Evolutionary conservation across 140 eudicot genomes (phyloP).

Genomic region (Erigeron philadelphicus): DNA sequence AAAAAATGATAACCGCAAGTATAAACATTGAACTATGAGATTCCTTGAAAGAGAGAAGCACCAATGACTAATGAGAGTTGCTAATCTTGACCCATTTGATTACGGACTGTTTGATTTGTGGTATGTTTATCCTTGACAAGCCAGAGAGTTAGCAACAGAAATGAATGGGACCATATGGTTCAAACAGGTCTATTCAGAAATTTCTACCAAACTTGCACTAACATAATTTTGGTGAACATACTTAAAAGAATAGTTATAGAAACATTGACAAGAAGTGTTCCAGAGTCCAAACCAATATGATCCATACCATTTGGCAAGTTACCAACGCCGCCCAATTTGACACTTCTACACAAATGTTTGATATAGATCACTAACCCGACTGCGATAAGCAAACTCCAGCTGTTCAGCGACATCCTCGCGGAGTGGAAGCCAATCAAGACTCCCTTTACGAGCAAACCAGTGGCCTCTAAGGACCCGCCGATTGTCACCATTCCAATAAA

Average conservation of each 20-base stretch:
- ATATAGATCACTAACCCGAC: slow-evolving; percentile 44
- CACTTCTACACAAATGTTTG: neutral
- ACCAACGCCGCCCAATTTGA: neutral
- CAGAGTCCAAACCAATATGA: neutral
- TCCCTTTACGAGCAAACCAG: slow-evolving; percentile 96
- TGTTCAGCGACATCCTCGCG: slow-evolving; percentile 98
- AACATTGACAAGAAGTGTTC: neutral
- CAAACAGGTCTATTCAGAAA: neutral
- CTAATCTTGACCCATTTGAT: neutral
- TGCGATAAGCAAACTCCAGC: slow-evolving; percentile 84
- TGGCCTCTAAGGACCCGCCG: slow-evolving; percentile 97
- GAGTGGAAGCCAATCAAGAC: slow-evolving; percentile 95
- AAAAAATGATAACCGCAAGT: no score
- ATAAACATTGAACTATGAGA: neutral
- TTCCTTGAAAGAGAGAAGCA: neutral
- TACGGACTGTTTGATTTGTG: neutral
- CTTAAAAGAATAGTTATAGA: neutral
- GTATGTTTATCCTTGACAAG: slow-evolving; percentile 4
- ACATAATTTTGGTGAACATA: neutral
- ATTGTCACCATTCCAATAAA: slow-evolving; percentile 97
- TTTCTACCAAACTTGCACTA: neutral
- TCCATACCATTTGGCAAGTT: neutral
- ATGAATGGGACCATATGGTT: no score
- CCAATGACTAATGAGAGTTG: slow-evolving; percentile 5
- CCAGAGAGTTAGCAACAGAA: neutral